Evolutionary conservation across 129 eudicot species (phyloP).

Genomic region (Helichrysum umbraculigerum): DNA sequence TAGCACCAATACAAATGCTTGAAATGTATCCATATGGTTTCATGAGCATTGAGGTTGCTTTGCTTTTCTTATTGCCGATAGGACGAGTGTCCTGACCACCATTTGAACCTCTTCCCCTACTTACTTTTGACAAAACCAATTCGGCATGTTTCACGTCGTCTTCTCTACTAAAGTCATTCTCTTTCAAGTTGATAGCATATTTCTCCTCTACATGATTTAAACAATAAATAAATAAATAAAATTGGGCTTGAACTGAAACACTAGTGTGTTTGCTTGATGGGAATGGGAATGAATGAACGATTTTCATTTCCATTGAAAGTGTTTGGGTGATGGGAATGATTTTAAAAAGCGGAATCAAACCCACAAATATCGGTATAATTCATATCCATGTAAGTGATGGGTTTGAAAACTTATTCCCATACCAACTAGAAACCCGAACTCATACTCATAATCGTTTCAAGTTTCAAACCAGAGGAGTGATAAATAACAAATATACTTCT

Average conservation of each 20-base stretch:
- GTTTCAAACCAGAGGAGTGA: background rate
- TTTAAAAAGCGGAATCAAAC: too few relatives aligned
- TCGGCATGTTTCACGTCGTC: constrained; percentile 13
- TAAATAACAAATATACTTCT: background rate
- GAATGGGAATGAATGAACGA: too few relatives aligned
- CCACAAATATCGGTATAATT: too few relatives aligned
- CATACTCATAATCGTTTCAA: too few relatives aligned
- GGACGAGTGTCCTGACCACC: constrained; percentile 34
- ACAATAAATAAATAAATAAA: background rate
- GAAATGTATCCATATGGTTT: constrained; percentile 18
- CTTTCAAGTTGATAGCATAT: background rate
- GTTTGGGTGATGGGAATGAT: too few relatives aligned
- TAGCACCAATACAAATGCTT: constrained; percentile 11
- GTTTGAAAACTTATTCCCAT: too few relatives aligned
- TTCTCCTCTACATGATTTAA: constrained; percentile 13
- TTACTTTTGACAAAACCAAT: constrained; percentile 26
- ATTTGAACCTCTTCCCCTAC: constrained; percentile 30
- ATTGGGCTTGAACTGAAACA: background rate
- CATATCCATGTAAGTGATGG: too few relatives aligned
- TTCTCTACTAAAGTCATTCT: background rate
- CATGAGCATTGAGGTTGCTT: constrained; percentile 30
- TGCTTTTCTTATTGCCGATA: constrained; percentile 17
- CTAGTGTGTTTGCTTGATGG: too few relatives aligned
- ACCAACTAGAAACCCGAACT: too few relatives aligned
- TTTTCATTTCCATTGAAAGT: too few relatives aligned